A percentile compares a stretch with the other conserved stretches of the same genome.
phyloP scores from a whole-genome alignment of 352 stramenopile species.

The Blastocystis sp. region DNA sequence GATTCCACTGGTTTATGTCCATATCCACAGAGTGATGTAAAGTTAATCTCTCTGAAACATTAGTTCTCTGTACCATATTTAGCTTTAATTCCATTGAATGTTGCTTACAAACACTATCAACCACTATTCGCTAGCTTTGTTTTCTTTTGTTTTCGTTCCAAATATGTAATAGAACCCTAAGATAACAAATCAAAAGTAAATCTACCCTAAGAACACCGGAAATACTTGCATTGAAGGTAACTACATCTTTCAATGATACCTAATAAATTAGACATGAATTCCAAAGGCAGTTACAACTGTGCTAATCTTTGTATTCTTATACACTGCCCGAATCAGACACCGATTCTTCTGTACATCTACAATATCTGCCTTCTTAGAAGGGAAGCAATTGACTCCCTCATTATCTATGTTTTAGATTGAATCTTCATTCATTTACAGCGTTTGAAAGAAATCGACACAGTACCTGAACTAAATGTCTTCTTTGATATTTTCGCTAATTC shows the following conservation, averaged over 20 bases:
- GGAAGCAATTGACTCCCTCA: constrained; percentile 53
- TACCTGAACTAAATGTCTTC: background rate
- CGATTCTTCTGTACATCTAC: constrained; percentile 21
- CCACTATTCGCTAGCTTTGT: constrained; percentile 35
- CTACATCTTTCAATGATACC: constrained; percentile 41
- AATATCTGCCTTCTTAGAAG: constrained; percentile 32
- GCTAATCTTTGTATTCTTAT: constrained; percentile 12
- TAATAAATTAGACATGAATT: background rate
- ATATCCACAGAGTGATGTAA: too few species aligned
- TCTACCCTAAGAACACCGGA: background rate
- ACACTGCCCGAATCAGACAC: constrained; percentile 49
- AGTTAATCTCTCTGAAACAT: too few species aligned
- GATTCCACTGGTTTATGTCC: too few species aligned
- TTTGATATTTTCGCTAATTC: constrained; percentile 8
- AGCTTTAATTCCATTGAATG: too few species aligned
- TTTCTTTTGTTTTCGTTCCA: constrained; percentile 43
- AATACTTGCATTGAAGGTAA: constrained; percentile 40
- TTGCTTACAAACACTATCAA: background rate
- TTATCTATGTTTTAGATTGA: constrained; percentile 27
- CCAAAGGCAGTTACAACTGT: background rate
- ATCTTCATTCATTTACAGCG: background rate
- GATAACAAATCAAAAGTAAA: background rate
- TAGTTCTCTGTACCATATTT: too few species aligned
- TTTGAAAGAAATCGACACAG: constrained; percentile 46
- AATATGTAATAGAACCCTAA: constrained; percentile 45